Evolutionary conservation across 306 rosid species (phyloP).

Genomic region (Arachis stenosperma): DNA sequence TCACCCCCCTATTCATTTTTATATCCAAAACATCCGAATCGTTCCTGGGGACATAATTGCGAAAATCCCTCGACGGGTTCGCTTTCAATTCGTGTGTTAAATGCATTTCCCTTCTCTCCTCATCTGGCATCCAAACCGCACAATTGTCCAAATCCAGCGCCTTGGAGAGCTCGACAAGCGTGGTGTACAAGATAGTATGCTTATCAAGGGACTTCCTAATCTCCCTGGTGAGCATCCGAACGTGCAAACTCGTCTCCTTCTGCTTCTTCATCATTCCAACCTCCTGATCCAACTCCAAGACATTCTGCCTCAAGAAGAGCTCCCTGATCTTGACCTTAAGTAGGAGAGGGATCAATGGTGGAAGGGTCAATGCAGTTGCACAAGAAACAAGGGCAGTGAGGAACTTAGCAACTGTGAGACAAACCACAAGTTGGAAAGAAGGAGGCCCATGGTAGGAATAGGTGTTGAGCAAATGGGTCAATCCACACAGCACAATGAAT

Average conservation of each 20-base stretch:
- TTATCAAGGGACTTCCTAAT: conserved; percentile 77
- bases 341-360: conserved; percentile 73
- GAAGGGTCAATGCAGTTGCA: conserved; percentile 79
- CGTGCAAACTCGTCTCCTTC: conserved; percentile 83
- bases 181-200: conserved; percentile 74
- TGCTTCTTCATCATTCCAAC: conserved; percentile 84
- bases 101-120: conserved; percentile 58
- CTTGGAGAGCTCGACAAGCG: conserved; percentile 85
- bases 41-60: conserved; percentile 53
- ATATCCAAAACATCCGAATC: conserved; percentile 67
- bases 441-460: conserved; percentile 73
- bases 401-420: conserved; percentile 73
- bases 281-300: conserved; percentile 74
- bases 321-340: conserved; percentile 80
- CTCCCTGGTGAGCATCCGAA: conserved; percentile 78
- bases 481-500: conserved; percentile 84
- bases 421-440: conserved; percentile 63
- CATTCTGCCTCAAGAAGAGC: conserved; percentile 70
- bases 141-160: conserved; percentile 70
- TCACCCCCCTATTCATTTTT: conserved; percentile 57
- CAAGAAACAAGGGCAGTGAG: conserved; percentile 84
- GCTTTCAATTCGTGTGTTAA: conserved; percentile 71
- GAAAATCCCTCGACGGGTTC: conserved; percentile 35
- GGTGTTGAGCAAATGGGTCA: conserved; percentile 86
- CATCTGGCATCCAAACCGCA: conserved; percentile 86